Evolutionary conservation across 371 early-diverging fungal species (phyloP).

Genomic region (Mucor lusitanicus): DNA sequence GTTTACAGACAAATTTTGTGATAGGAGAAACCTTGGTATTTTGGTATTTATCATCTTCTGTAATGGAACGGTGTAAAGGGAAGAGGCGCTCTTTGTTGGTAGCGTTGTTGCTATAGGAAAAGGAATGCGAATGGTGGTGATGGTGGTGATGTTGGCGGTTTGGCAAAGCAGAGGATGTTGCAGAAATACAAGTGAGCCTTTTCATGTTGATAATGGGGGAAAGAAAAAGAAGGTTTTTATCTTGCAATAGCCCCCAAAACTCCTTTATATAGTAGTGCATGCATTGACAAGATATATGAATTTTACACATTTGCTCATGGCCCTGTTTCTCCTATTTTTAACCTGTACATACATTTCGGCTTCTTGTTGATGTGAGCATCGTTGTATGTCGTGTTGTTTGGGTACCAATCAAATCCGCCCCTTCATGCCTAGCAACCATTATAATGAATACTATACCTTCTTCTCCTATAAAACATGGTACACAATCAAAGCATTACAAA

Average conservation of each 20-base stretch:
- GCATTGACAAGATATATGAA: conserved; percentile 14
- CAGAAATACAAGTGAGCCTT: neutral
- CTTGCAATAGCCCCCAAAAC: neutral
- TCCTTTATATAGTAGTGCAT: conserved; percentile 11
- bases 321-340: neutral
- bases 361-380: neutral
- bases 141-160: neutral
- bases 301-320: neutral
- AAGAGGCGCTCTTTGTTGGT: conserved; percentile 11
- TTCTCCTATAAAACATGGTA: neutral
- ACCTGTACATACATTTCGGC: neutral
- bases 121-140: conserved; percentile 7
- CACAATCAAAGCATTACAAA: neutral
- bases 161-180: neutral
- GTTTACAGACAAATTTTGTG: conserved; percentile 24
- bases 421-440: neutral
- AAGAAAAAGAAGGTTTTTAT: neutral
- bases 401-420: neutral
- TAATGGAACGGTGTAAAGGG: conserved; percentile 28
- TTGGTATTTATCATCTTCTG: conserved; percentile 18
- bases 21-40: conserved; percentile 21
- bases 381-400: no score
- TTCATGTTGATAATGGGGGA: neutral
- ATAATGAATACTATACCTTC: neutral
- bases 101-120: neutral